These are phyloP conservation scores for Batrachochytrium dendrobatidis DNA, from an alignment of 371 early-diverging fungal genomes.

Conservation along the genomic window DNA sequence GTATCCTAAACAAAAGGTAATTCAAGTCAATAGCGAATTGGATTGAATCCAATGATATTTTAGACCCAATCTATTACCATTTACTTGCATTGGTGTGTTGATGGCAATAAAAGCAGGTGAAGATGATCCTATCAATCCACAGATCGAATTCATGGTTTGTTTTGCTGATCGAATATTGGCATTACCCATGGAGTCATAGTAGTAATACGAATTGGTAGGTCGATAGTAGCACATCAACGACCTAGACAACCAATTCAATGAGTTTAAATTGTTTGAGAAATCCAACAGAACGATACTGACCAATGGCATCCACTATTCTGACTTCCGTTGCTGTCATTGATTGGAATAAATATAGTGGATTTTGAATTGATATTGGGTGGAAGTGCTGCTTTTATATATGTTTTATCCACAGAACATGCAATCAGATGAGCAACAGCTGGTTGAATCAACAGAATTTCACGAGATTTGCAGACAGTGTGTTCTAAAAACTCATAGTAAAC, in stretches of 20 bases:
- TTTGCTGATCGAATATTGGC: slow-evolving; percentile 2
- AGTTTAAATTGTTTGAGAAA: no score
- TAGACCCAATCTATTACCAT: no score
- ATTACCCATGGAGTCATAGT: slow-evolving; percentile 11
- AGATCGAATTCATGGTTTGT: not conserved
- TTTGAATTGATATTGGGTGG: not conserved
- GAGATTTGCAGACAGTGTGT: not conserved
- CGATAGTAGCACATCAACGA: slow-evolving; percentile 9
- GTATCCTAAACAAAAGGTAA: slow-evolving; percentile 11
- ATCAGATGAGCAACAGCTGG: slow-evolving; percentile 3
- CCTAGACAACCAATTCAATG: slow-evolving; percentile 1
- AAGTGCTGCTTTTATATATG: not conserved
- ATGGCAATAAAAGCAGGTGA: slow-evolving; percentile 14
- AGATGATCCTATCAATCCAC: not conserved
- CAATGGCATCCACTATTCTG: slow-evolving; percentile 12
- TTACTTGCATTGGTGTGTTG: slow-evolving; percentile 17
- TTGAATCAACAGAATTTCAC: not conserved
- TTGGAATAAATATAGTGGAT: slow-evolving; percentile 5
- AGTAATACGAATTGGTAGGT: slow-evolving; percentile 10
- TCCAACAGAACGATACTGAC: no score
- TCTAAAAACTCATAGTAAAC: not conserved
- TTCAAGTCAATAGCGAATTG: not conserved
- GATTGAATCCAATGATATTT: no score
- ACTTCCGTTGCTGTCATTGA: slow-evolving; percentile 6
- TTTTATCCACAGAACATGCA: not conserved